Percentiles rank a stretch among this genome's conserved stretches.
Evolutionary conservation across 1,284 basidiomycete genomes (phyloP).

Genomic region (Cystobasidium slooffiae): DNA sequence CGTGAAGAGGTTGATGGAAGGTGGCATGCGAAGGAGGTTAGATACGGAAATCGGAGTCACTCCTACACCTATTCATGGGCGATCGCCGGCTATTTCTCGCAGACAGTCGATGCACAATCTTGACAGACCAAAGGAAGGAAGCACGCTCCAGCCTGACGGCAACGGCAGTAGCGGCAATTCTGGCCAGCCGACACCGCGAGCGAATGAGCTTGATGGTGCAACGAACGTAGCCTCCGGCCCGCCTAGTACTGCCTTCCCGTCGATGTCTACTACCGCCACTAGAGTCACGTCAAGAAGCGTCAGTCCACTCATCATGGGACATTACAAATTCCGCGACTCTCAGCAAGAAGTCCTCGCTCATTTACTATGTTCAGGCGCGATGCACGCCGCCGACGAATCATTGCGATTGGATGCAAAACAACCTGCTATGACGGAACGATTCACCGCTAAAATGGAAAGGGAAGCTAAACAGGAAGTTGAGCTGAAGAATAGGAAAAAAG

Average conservation of each 20-base stretch:
- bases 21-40: slow-evolving; percentile 39
- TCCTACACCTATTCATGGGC: slow-evolving; percentile 30
- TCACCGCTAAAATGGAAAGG: slow-evolving; percentile 32
- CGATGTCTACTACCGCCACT: slow-evolving; percentile 12
- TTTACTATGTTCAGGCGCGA: slow-evolving; percentile 46
- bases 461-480: slow-evolving; percentile 30
- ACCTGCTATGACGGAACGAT: slow-evolving; percentile 26
- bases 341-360: slow-evolving; percentile 47
- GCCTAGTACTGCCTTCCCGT: slow-evolving; percentile 9
- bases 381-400: slow-evolving; percentile 30
- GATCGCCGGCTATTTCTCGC: slow-evolving; percentile 19
- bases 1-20: slow-evolving; percentile 9
- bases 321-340: slow-evolving; percentile 43
- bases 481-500: slow-evolving; percentile 36
- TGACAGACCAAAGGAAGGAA: not conserved
- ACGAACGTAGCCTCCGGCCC: slow-evolving; percentile 27
- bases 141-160: not conserved
- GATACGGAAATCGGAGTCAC: slow-evolving; percentile 48
- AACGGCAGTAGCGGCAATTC: not conserved
- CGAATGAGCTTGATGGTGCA: slow-evolving; percentile 30
- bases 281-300: not conserved
- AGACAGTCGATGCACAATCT: slow-evolving; percentile 13
- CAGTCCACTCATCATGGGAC: slow-evolving; percentile 43
- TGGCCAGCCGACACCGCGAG: not conserved
- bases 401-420: slow-evolving; percentile 29